Base-by-base conservation (phyloP, 1,139 yeast genomes). In the Blastobotrys proliferans region DNA sequence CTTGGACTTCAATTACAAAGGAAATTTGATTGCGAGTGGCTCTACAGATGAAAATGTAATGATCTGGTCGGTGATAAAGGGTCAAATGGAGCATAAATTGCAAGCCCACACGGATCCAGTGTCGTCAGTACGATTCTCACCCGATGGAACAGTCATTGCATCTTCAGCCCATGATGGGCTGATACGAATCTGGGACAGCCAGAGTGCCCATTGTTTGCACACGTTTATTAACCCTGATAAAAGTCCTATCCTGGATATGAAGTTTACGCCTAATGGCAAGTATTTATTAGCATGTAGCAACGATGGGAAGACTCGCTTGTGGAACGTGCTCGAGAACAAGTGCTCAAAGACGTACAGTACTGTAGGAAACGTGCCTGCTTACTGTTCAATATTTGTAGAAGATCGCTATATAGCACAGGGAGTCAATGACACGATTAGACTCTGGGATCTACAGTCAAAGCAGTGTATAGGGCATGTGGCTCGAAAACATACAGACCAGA, bases 81-180 rank as follows among this genome's bases (percentile, higher is more conserved):
- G 94, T 0, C 73, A 73, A 38, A 76, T 85, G 40, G 66, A 88
- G 53, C 80, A 84, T 56, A 86, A 94, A 0, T 68, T 92, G 45
- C 86, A 95, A 14, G 97, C 98, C 0, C 98, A 92, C 62, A 79
- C 95, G 0, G 97, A 88, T 54, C 95, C 97, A 0, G 84, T 92
- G 1, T 79, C 86, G 37, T 74, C 86, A 0, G 69, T 90, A 1
- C 79, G 85, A 51, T 67, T 92, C 42, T 72, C 79, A 1, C 82
- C 81, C 43, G 98, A 92, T 57, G 85, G 92, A 38, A 76, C 95
- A 0, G 77, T 94, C 29, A 74, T 92, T 14, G 85, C 82, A 3
- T 83, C 95, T 51, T 94, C 94, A 0, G 83, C 95, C 3, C 85
- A 83, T 58, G 98, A 92, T 62, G 98, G 98, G 3, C 69, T 84